Percentiles rank a stretch among this genome's conserved stretches.
Evolutionary conservation across 2,329 filamentous ascomycete species (phyloP).

Genomic region (Xylariaceae sp.): DNA sequence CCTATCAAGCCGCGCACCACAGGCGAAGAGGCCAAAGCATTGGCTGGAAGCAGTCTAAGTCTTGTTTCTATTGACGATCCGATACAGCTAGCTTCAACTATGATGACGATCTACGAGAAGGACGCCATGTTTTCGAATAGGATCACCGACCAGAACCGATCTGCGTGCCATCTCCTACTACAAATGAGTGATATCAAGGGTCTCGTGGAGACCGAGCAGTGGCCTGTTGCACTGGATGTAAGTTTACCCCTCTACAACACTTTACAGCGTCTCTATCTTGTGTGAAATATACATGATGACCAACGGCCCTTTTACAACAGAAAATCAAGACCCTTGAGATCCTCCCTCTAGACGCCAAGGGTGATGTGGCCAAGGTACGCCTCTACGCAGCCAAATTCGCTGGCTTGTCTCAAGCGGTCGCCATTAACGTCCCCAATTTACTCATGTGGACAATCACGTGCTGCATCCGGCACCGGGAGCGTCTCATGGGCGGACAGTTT

Average conservation of each 20-base stretch:
- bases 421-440: constrained; percentile 84
- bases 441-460: constrained; percentile 91
- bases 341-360: constrained; percentile 70
- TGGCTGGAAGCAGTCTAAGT: constrained; percentile 55
- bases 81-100: constrained; percentile 54
- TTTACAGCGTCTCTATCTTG: background rate
- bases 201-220: constrained; percentile 50
- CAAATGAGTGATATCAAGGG: constrained; percentile 60
- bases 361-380: constrained; percentile 76
- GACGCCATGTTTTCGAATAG: constrained; percentile 58
- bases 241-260: constrained; percentile 30
- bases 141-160: constrained; percentile 54
- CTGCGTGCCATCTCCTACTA: constrained; percentile 53
- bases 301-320: constrained; percentile 40
- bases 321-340: constrained; percentile 72
- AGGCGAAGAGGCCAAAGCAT: constrained; percentile 35
- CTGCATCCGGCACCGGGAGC: constrained; percentile 73
- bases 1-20: constrained; percentile 69
- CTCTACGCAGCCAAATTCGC: constrained; percentile 77
- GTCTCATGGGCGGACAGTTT: constrained; percentile 66
- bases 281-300: background rate
- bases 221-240: constrained; percentile 57
- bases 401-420: constrained; percentile 71
- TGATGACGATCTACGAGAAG: constrained; percentile 61
- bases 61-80: constrained; percentile 58